Base-by-base conservation (phyloP, 1,139 yeast genomes). In the Debaryomyces subglobosus region DNA sequence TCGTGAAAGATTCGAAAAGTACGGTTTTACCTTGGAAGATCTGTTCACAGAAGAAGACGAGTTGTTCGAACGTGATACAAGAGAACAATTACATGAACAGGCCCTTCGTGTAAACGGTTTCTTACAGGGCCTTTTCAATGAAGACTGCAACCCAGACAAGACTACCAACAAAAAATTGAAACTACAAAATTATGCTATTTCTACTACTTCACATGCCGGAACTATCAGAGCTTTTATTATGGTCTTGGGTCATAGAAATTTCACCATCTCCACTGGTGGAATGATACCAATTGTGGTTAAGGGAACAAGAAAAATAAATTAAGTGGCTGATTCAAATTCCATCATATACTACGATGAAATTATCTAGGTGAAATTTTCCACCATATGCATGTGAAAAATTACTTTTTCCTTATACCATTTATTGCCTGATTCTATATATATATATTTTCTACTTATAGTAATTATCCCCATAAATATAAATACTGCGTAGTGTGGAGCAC, bases 181-280 rank as follows among this genome's bases (percentile, higher is more conserved):
- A 10, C 34, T 50, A 3, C 66, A 68, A 33, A 64, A 70, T 48
- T 53, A 65, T 5, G 64, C 72, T 24, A 64, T 84, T 34, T 79
- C 79, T 29, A 72, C 80, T 36, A 82, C 89, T 0, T 76, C 85
- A 5, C 89, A 85, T 59, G 83, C 86, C 0, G 89, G 88, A 3
- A 79, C 82, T 20, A 82, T 84, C 32, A 64, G 84, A 50, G 71
- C 81, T 29, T 69, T 83, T 35, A 65, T 84, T 9, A 69, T 78
- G 25, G 87, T 78, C 1, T 59, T 78, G 32, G 76, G 76, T 2
- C 89, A 84, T 59, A 67, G 86, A 47, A 67, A 68, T 40, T 84
- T 81, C 58, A 72, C 82, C 15, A 72, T 84, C 39, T 75, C 81
- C 12, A 82, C 89, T 0, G 77, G 77, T 3, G 77, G 76, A 6